Evolutionary conservation across 306 rosid genomes (phyloP).

Genomic region (Pueraria montana): DNA sequence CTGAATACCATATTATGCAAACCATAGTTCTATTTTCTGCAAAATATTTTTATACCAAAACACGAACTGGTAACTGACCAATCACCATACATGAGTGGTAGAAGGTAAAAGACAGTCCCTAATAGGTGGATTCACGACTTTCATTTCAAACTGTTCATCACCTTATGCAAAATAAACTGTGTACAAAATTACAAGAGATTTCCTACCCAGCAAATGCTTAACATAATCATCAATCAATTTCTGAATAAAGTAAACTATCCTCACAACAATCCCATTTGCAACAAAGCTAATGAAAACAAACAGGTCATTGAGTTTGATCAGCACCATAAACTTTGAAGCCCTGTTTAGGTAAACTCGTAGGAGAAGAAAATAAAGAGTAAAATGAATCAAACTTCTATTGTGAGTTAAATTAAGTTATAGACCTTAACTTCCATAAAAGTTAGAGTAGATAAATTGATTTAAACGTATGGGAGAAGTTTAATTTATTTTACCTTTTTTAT

Average conservation of each 20-base stretch:
- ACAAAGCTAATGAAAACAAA: conserved; percentile 18
- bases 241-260: background rate
- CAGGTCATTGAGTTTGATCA: background rate
- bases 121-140: background rate
- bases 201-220: conserved; percentile 8
- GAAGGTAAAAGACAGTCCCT: background rate
- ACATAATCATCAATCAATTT: conserved; percentile 8
- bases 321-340: background rate
- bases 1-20: conserved; percentile 33
- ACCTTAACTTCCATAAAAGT: no score
- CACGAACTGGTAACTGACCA: background rate
- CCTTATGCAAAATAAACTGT: background rate
- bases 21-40: background rate
- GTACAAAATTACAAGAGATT: background rate
- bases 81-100: background rate
- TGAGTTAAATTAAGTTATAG: background rate
- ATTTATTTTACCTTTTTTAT: background rate
- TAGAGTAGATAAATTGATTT: background rate
- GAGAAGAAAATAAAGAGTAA: background rate
- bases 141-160: background rate
- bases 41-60: background rate
- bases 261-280: conserved; percentile 15
- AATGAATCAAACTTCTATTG: background rate
- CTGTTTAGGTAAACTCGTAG: background rate
- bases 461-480: background rate